Evolutionary conservation across 2,329 filamentous ascomycete species (phyloP).

Genomic region (Talaromyces piceae): DNA sequence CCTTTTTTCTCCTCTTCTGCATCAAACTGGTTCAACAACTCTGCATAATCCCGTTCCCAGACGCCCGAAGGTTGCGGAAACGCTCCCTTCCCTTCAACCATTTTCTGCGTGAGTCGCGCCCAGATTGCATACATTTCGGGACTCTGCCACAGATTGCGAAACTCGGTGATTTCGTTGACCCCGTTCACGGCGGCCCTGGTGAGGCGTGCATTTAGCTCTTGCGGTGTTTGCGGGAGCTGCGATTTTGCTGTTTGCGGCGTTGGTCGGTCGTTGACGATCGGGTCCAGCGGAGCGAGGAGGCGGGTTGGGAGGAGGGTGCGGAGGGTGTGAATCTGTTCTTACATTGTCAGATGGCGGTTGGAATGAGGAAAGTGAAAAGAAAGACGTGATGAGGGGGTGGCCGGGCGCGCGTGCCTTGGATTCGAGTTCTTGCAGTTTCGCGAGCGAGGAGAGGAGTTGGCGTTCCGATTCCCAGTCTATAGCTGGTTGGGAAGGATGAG

Average conservation of each 20-base stretch:
- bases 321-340: constrained; percentile 33
- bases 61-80: constrained; percentile 29
- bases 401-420: constrained; percentile 12
- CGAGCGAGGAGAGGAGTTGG: constrained; percentile 32
- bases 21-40: constrained; percentile 25
- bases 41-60: constrained; percentile 36
- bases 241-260: constrained; percentile 6
- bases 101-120: constrained; percentile 28
- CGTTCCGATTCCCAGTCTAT: constrained; percentile 24
- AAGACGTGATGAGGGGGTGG: too few relatives aligned
- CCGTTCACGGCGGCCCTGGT: constrained; percentile 28
- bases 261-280: constrained; percentile 27
- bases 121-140: constrained; percentile 34
- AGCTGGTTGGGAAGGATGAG: background rate
- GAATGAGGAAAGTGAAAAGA: background rate
- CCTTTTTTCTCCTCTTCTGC: constrained; percentile 22
- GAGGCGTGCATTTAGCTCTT: constrained; percentile 27
- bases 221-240: constrained; percentile 27
- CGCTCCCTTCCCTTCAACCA: constrained; percentile 29
- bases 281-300: constrained; percentile 31
- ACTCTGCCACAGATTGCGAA: constrained; percentile 34
- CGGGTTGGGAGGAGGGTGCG: constrained; percentile 36
- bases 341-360: background rate
- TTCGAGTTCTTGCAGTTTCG: constrained; percentile 35
- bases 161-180: constrained; percentile 29